Evolutionary conservation across 768 basidiomycete genomes (phyloP).

Genomic region (Rhodotorula taiwanensis): DNA sequence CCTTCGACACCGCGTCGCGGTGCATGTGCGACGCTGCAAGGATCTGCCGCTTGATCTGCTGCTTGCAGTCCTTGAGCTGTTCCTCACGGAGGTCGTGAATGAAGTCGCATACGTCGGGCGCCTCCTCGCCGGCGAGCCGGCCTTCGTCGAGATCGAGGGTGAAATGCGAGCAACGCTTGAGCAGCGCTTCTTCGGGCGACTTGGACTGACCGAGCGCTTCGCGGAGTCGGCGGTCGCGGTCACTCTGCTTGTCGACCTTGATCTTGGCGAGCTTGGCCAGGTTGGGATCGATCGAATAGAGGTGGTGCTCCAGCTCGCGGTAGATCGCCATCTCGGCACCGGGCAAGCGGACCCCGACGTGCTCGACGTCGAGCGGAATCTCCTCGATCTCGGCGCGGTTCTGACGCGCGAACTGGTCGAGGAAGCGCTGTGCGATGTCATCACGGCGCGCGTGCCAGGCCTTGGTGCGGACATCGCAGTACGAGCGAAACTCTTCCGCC

Average conservation of each 20-base stretch:
- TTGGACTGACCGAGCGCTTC: constrained; percentile 80
- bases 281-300: constrained; percentile 81
- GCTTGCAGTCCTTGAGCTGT: constrained; percentile 71
- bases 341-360: constrained; percentile 63
- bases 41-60: constrained; percentile 62
- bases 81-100: constrained; percentile 74
- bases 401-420: constrained; percentile 50
- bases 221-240: constrained; percentile 76
- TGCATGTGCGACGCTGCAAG: constrained; percentile 62
- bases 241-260: constrained; percentile 59
- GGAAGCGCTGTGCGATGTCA: constrained; percentile 64
- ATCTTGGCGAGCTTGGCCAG: constrained; percentile 43
- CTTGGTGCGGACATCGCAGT: constrained; percentile 82
- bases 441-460: constrained; percentile 91
- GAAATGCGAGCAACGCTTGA: constrained; percentile 94
- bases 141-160: constrained; percentile 56
- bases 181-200: constrained; percentile 56
- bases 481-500: constrained; percentile 90
- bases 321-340: constrained; percentile 81
- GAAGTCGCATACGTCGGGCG: constrained; percentile 86
- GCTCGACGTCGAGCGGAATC: constrained; percentile 67
- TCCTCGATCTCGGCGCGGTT: constrained; percentile 96
- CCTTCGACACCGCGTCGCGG: constrained; percentile 17
- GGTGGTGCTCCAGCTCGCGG: constrained; percentile 84
- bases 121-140: constrained; percentile 52